Evolutionary conservation across 164 flowering plant species (phyloP).

Genomic region (Litsea cubeba): DNA sequence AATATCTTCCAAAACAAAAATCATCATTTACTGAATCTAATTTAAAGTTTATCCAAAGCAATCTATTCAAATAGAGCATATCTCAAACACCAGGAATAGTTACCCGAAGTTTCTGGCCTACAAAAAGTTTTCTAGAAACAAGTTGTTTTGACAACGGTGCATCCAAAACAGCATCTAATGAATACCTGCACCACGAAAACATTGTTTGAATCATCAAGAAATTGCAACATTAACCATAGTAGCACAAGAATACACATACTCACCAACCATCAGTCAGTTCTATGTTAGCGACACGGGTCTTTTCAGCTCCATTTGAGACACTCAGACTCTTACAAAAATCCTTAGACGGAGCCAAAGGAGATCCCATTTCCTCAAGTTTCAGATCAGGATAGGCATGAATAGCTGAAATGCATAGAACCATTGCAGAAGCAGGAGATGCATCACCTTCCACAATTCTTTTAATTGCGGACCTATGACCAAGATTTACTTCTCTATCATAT

Average conservation of each 20-base stretch:
- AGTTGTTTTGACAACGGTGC: conserved; percentile 56
- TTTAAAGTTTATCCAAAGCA: conserved; percentile 9
- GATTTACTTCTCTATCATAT: conserved; percentile 95
- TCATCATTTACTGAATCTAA: conserved; percentile 15
- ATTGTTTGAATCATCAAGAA: not conserved
- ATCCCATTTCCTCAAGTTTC: conserved; percentile 4
- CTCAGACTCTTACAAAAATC: conserved; percentile 13
- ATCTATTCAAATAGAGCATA: not conserved
- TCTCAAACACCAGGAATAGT: conserved; percentile 4
- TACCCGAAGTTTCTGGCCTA: conserved; percentile 98
- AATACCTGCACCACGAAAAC: conserved; percentile 54
- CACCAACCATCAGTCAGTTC: conserved; percentile 99
- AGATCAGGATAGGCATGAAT: conserved; percentile 25
- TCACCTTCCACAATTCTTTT: conserved; percentile 89
- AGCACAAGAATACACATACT: conserved; percentile 19
- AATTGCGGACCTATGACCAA: conserved; percentile 84
- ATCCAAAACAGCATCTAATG: conserved; percentile 72
- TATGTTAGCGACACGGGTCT: conserved; percentile 31
- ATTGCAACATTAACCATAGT: not conserved
- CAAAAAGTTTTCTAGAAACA: conserved; percentile 57
- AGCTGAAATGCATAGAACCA: conserved; percentile 80
- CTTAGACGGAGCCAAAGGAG: conserved; percentile 9
- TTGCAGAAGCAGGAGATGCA: conserved; percentile 64
- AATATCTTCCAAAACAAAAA: conserved; percentile 57
- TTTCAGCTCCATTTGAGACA: conserved; percentile 17